These are phyloP conservation scores for Populus alba DNA, from an alignment of 345 rosid species.

Conservation along the genomic window DNA sequence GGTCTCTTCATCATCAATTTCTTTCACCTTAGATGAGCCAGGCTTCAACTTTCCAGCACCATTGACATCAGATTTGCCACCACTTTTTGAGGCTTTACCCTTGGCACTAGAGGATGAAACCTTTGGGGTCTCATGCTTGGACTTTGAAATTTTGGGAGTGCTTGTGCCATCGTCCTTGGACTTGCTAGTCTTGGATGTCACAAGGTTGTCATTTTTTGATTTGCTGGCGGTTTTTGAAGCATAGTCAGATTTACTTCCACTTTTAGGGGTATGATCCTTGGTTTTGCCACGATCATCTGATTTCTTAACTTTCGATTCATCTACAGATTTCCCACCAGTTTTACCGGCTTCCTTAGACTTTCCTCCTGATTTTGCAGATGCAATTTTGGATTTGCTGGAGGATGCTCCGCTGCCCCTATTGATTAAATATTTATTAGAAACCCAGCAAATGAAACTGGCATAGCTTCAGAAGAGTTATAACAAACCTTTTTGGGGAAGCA, in stretches of 20 bases:
- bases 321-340: constrained; percentile 47
- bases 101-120: constrained; percentile 29
- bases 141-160: constrained; percentile 17
- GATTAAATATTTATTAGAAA: constrained; percentile 15
- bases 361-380: constrained; percentile 26
- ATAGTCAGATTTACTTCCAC: constrained; percentile 39
- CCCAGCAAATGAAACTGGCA: neutral
- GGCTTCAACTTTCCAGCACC: constrained; percentile 48
- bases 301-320: constrained; percentile 37
- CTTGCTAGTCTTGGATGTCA: constrained; percentile 33
- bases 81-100: constrained; percentile 39
- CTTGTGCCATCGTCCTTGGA: constrained; percentile 28
- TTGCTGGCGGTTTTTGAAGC: constrained; percentile 34
- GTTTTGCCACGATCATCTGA: constrained; percentile 39
- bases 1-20: constrained; percentile 41
- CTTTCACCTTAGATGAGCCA: constrained; percentile 49
- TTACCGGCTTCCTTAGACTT: constrained; percentile 35
- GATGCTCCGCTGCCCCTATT: constrained; percentile 61
- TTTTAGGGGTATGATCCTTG: constrained; percentile 45
- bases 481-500: constrained; percentile 53
- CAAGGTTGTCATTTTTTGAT: constrained; percentile 37
- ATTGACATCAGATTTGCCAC: constrained; percentile 40
- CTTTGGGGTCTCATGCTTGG: constrained; percentile 37
- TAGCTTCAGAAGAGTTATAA: constrained; percentile 7
- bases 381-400: constrained; percentile 52